Conservation (phyloP, 2,329 filamentous ascomycete species). For the Cladosporium velox region DNA sequence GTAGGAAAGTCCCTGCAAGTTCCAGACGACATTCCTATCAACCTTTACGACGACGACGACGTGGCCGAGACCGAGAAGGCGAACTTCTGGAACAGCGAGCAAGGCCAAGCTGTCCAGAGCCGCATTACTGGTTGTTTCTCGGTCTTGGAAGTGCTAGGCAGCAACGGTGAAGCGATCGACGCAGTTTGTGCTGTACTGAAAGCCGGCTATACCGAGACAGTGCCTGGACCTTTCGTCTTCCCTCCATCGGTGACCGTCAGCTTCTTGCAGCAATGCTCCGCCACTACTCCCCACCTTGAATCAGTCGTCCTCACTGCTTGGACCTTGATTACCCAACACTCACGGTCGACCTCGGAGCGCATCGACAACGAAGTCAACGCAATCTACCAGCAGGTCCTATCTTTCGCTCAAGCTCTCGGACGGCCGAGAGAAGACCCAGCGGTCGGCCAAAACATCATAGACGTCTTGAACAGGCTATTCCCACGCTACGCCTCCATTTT, state of each 20-base stretch:
- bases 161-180: conserved; percentile 69
- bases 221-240: conserved; percentile 76
- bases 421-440: conserved; percentile 68
- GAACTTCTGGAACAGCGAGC: conserved; percentile 51
- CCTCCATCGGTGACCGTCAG: conserved; percentile 65
- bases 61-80: conserved; percentile 29
- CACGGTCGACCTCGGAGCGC: conserved; percentile 39
- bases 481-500: conserved; percentile 63
- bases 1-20: conserved; percentile 74
- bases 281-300: conserved; percentile 67
- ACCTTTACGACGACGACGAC: conserved; percentile 61
- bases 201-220: conserved; percentile 72
- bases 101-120: conserved; percentile 53
- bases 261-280: conserved; percentile 56
- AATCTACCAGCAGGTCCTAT: conserved; percentile 63
- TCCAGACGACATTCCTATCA: conserved; percentile 65
- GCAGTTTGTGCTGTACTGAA: conserved; percentile 70
- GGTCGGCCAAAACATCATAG: conserved; percentile 71
- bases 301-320: conserved; percentile 70
- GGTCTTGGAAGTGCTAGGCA: conserved; percentile 56
- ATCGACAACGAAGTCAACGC: conserved; percentile 53
- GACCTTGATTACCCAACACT: conserved; percentile 59
- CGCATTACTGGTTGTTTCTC: conserved; percentile 55
- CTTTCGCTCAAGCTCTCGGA: conserved; percentile 63
- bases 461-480: conserved; percentile 67